Evolutionary conservation across 2,329 filamentous ascomycete species (phyloP).

Genomic region (Sclerotinia spermophila): DNA sequence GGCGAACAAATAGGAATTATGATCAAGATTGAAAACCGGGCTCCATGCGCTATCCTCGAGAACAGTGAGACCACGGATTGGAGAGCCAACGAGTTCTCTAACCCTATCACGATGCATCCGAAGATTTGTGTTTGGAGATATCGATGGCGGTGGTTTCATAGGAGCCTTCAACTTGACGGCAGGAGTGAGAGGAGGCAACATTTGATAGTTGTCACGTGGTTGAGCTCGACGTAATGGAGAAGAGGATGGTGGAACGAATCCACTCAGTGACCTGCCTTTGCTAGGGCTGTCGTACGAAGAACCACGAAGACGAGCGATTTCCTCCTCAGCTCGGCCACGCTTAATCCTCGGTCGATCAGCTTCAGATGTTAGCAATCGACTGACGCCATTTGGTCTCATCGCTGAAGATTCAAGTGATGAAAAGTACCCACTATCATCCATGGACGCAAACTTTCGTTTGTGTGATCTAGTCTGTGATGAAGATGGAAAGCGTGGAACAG

Average conservation of each 20-base stretch:
- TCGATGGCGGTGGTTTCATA: conserved; percentile 58
- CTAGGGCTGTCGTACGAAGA: conserved; percentile 92
- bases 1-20: conserved; percentile 48
- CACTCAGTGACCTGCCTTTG: conserved; percentile 52
- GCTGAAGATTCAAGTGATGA: conserved; percentile 92
- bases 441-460: conserved; percentile 72
- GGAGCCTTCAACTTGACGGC: conserved; percentile 73
- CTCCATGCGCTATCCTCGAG: conserved; percentile 58
- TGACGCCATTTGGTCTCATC: conserved; percentile 64
- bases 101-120: conserved; percentile 84
- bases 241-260: conserved; percentile 52
- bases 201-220: conserved; percentile 51
- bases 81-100: conserved; percentile 75
- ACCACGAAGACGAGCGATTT: conserved; percentile 87
- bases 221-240: conserved; percentile 57
- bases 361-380: conserved; percentile 69
- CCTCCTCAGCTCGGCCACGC: conserved; percentile 88
- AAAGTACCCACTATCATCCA: conserved; percentile 95
- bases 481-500: conserved; percentile 55
- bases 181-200: conserved; percentile 77
- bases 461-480: conserved; percentile 64
- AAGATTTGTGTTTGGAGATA: conserved; percentile 90
- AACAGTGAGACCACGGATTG: conserved; percentile 54
- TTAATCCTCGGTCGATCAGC: conserved; percentile 76
- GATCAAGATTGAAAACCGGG: conserved; percentile 62